Evolutionary conservation across 257 asterid genomes (phyloP).

Genomic region (Ophiorrhiza pumila): DNA sequence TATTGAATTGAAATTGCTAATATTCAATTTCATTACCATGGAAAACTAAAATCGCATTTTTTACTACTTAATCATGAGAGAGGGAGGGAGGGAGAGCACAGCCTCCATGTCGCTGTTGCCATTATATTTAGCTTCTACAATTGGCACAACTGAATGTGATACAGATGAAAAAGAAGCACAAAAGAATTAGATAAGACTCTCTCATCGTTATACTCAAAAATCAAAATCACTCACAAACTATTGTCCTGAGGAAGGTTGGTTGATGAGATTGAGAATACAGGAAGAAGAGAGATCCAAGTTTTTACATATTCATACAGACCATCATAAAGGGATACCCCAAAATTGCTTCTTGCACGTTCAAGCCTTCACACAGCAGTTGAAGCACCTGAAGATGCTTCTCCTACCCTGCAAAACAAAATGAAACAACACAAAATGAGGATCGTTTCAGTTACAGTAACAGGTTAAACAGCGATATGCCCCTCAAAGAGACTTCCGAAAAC

Average conservation of each 20-base stretch:
- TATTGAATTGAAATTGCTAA: neutral
- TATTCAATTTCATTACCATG: neutral
- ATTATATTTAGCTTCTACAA: neutral
- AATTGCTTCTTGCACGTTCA: conserved; percentile 26
- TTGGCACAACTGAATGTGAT: neutral
- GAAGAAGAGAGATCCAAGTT: too few species aligned
- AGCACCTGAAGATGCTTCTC: conserved; percentile 80
- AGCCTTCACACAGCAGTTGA: conserved; percentile 84
- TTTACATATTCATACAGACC: conserved; percentile 6
- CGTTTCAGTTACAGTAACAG: neutral
- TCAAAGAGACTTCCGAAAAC: neutral
- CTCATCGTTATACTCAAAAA: neutral
- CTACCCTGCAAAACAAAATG: conserved; percentile 47
- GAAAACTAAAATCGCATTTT: neutral
- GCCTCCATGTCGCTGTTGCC: neutral
- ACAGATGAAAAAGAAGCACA: neutral
- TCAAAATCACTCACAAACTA: neutral
- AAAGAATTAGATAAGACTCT: neutral
- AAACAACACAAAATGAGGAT: neutral
- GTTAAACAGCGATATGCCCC: neutral
- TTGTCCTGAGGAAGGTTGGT: neutral
- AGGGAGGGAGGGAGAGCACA: neutral
- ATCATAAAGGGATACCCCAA: neutral
- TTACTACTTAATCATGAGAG: neutral
- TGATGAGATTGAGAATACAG: neutral